Evolutionary conservation across 352 stramenopile genomes (phyloP), one percentile per base, ranked within the genome.

Genomic region (Pythium apleroticum): DNA sequence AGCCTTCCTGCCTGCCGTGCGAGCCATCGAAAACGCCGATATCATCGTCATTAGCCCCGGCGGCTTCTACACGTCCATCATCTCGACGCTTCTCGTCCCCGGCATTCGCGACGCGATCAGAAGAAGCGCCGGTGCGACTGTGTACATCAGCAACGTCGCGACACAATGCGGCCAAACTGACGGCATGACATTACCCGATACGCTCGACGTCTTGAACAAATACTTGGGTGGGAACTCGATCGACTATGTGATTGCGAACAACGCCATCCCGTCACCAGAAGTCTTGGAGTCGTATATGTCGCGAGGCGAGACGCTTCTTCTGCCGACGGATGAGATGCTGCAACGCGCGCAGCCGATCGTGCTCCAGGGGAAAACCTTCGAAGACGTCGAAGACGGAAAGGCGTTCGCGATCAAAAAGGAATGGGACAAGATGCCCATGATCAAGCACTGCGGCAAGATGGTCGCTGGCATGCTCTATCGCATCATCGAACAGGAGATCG

Each of bases 221-320:
- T 95, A 95, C 68, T 63, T 95, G 1, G 86, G 86, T 15, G 74
- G 76, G 5, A 81, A 90, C 64, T 76, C 78, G 14, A 86, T 95
- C 55, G 86, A 95, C 71, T 95, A 95, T 43, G 76, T 95, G 43
- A 91, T 95, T 62, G 86, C 86, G 0, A 95, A 95, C 66, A 92
- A 93, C 60, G 79, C 80, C 0, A 57, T 78, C 0, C 84, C 84
- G 33, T 70, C 80, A 0, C 65, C 79, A 4, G 72, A 85, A 22
- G 73, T 87, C 9, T 72, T 93, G 37, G 74, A 62, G 20, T 79
- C 78, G 30, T 91, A 88, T 62, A 75, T 93, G 31, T 80, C 84
- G n/a, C 74, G 86, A 39, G 86, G 83, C 19, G 86, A 95, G 54
- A 73, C 81, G 66, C 61, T 95, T 24, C 62, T 95, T 56, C 60